Evolutionary conservation across 164 flowering plant species (phyloP).

Genomic region (Cinnamomum micranthum): DNA sequence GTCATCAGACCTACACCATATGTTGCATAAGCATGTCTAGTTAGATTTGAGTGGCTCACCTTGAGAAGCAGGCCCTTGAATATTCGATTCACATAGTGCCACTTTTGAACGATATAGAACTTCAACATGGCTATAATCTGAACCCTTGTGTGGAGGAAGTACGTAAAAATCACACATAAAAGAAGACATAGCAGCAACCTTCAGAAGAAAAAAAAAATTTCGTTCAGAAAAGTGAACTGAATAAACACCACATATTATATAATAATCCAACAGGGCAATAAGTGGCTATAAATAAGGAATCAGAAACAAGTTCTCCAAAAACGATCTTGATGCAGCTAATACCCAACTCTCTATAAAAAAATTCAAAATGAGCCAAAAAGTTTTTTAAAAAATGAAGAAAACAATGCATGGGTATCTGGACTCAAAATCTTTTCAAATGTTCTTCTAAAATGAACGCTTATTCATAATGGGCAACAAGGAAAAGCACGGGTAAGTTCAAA

Average conservation of each 20-base stretch:
- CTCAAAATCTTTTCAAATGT: neutral
- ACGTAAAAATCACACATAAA: conserved; percentile 15
- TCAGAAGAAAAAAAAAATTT: conserved; percentile 5
- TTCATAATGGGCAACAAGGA: neutral
- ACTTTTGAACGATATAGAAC: conserved; percentile 14
- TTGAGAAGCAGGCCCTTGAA: neutral
- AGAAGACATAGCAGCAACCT: conserved; percentile 23
- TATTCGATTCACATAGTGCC: neutral
- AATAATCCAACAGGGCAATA: neutral
- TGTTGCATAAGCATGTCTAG: neutral
- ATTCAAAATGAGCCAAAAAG: neutral
- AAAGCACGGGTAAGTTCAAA: neutral
- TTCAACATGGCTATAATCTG: conserved; percentile 5
- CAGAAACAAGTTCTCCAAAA: neutral
- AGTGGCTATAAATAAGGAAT: neutral
- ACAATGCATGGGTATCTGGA: neutral
- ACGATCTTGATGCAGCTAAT: neutral
- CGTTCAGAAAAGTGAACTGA: neutral
- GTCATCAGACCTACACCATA: neutral
- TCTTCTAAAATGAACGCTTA: neutral
- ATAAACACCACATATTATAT: neutral
- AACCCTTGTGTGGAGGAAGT: conserved; percentile 18
- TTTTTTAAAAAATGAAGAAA: neutral
- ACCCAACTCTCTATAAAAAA: neutral
- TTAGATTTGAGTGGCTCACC: conserved; percentile 4